phyloP scores from a whole-genome alignment of 1,284 basidiomycete genomes.

The Leucoagaricus sp. region DNA sequence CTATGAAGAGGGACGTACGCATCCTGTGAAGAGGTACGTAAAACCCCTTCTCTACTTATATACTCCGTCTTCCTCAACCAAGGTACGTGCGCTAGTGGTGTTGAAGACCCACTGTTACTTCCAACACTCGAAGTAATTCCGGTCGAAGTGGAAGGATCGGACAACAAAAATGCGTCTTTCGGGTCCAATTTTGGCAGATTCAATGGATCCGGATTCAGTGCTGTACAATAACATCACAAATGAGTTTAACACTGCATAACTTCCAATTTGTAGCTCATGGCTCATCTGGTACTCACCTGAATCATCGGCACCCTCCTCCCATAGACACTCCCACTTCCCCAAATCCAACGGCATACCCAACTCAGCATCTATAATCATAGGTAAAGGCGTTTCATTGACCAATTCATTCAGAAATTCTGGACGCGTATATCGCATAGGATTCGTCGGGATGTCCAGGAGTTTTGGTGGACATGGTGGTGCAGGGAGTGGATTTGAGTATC shows the following conservation, averaged over 20 bases:
- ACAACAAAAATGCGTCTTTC: conserved; percentile 69
- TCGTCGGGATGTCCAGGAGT: conserved; percentile 84
- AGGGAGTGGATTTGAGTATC: conserved; percentile 91
- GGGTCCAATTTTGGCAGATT: conserved; percentile 68
- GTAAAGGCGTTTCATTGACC: conserved; percentile 77
- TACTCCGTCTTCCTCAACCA: conserved; percentile 93
- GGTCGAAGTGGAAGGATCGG: conserved; percentile 53
- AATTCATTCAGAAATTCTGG: conserved; percentile 83
- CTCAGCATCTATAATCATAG: conserved; percentile 94
- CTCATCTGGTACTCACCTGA: conserved; percentile 46
- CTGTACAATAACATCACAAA: conserved; percentile 34
- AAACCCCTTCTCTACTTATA: conserved; percentile 65
- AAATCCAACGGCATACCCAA: conserved; percentile 93
- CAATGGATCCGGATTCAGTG: conserved; percentile 66
- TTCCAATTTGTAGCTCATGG: background rate
- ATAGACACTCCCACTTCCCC: conserved; percentile 78
- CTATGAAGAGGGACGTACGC: conserved; percentile 41
- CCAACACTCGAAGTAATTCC: conserved; percentile 40
- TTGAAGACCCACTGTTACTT: conserved; percentile 35
- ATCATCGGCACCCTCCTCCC: conserved; percentile 78
- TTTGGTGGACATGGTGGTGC: conserved; percentile 95
- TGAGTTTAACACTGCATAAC: background rate
- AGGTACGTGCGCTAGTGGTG: conserved; percentile 68
- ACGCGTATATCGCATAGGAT: conserved; percentile 81
- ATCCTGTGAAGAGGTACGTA: conserved; percentile 54